These are phyloP conservation scores for Chlorella sp. DNA, from an alignment of 139 green algal species.

Conservation along the genomic window DNA sequence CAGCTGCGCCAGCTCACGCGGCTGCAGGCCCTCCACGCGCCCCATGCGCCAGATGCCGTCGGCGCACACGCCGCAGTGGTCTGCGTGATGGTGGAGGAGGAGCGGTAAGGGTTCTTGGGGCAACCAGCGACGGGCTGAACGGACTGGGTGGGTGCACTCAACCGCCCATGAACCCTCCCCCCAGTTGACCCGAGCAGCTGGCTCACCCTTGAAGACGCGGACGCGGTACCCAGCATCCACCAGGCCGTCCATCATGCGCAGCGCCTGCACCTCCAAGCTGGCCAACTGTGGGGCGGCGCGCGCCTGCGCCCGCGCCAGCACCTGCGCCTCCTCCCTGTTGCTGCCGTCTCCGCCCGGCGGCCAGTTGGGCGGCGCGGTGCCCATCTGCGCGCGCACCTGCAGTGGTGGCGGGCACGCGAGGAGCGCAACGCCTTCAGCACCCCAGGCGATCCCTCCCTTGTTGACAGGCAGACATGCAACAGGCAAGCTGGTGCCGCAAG, in stretches of 20 bases:
- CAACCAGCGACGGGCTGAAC: too few species aligned
- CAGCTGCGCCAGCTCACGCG: neutral
- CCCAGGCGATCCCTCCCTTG: too few species aligned
- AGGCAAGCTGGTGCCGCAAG: neutral
- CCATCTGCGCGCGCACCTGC: too few species aligned
- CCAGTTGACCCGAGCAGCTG: neutral
- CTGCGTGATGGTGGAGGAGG: neutral
- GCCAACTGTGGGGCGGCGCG: too few species aligned
- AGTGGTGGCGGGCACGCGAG: too few species aligned
- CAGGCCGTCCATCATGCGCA: neutral
- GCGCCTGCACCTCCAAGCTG: neutral
- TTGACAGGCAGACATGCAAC: neutral
- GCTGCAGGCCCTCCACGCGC: conserved; percentile 1
- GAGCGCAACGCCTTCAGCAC: too few species aligned
- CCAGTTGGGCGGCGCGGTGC: too few species aligned
- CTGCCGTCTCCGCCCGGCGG: too few species aligned
- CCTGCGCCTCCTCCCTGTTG: too few species aligned
- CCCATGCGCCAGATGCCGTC: conserved; percentile 32
- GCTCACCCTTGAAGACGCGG: neutral
- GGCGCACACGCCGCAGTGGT: conserved; percentile 4
- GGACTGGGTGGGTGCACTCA: neutral
- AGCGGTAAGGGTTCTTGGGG: neutral
- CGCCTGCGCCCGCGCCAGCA: too few species aligned
- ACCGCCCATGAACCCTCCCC: neutral
- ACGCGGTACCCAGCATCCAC: too few species aligned